Base-by-base conservation (phyloP, 495 filamentous ascomycete species). In the Trypethelium eluteriae region DNA sequence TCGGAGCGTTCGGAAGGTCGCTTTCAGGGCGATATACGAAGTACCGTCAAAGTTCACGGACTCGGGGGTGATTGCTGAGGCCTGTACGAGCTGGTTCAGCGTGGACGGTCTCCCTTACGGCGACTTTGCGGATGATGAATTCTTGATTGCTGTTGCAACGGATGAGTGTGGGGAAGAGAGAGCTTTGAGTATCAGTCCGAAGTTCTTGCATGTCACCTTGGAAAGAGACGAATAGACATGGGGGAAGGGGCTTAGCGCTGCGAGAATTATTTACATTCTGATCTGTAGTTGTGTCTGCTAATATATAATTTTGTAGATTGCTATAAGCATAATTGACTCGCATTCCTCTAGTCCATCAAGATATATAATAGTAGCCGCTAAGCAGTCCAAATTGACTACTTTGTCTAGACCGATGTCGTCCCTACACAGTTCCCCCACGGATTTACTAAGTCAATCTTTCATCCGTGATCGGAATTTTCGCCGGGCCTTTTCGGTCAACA, bases 71-170 rank as follows among this genome's bases (percentile, higher is more conserved):
- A 59, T 68, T 39, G 64, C 67, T 38, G 25, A 63, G 32, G 46
- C 62, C n/a, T 69, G 68, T 38, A 11, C 49, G 47, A 63, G 1
- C 16, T 69, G 68, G 68, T 18, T 50, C 18, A 57, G 41, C 10
- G 56, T 62, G 18, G 68, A 63, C 46, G 12, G 5, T 16, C 35
- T 34, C 1, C 63, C n/a, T 35, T 69, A 69, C 39, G 68, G 64
- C 2, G 34, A 50, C 25, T 61, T 67, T 11, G 68, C 46, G 14
- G 18, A 67, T 38, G 68, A 69, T 35, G 47, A 69, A 9, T 56
- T 69, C 39, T 32, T 66, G 5, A 59, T 59, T 7, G 36, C 53
- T 9, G 53, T 59, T 6, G 32, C 5, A 9, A 59, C 32, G 53
- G 53, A 59, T 14, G 32, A 59, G 32, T 10, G 36, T 10, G 53